phyloP scores from a whole-genome alignment of 2,329 filamentous ascomycete genomes.

The Eutypella sp. region DNA sequence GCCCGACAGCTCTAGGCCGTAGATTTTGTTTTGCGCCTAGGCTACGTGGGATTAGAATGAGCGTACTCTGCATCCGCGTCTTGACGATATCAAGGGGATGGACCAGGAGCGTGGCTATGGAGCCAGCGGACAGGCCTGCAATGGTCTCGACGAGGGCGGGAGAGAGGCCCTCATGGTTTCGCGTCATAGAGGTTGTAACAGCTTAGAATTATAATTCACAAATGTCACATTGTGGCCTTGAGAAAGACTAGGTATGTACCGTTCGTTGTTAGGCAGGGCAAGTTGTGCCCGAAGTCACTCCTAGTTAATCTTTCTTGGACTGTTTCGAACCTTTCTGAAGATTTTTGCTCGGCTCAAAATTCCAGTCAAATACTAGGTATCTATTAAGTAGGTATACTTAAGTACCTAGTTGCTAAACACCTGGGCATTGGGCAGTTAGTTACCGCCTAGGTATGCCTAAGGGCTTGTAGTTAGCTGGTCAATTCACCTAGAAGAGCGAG shows the following conservation, averaged over 20 bases:
- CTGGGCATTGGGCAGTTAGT: no score
- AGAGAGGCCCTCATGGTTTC: slow-evolving; percentile 57
- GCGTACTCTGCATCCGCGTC: slow-evolving; percentile 82
- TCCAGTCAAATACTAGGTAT: no score
- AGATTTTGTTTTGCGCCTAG: background rate
- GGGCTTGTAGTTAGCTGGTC: no score
- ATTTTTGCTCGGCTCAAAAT: no score
- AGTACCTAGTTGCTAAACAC: no score
- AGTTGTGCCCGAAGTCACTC: background rate
- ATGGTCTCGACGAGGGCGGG: slow-evolving; percentile 80
- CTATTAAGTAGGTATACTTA: no score
- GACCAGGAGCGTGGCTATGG: slow-evolving; percentile 77
- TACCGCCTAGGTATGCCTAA: no score
- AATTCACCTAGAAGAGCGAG: no score
- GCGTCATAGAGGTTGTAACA: slow-evolving; percentile 39
- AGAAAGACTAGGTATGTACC: background rate
- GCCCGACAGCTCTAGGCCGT: slow-evolving; percentile 1
- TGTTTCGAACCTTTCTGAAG: no score
- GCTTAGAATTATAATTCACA: slow-evolving; percentile 5
- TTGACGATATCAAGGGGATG: slow-evolving; percentile 96
- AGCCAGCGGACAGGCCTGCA: slow-evolving; percentile 84
- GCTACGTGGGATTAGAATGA: background rate
- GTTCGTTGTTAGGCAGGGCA: background rate
- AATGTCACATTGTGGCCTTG: background rate
- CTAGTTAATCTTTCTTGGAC: no score